These are phyloP conservation scores for Limnanthes douglasii DNA, from an alignment of 345 rosid species.

Conservation along the genomic window DNA sequence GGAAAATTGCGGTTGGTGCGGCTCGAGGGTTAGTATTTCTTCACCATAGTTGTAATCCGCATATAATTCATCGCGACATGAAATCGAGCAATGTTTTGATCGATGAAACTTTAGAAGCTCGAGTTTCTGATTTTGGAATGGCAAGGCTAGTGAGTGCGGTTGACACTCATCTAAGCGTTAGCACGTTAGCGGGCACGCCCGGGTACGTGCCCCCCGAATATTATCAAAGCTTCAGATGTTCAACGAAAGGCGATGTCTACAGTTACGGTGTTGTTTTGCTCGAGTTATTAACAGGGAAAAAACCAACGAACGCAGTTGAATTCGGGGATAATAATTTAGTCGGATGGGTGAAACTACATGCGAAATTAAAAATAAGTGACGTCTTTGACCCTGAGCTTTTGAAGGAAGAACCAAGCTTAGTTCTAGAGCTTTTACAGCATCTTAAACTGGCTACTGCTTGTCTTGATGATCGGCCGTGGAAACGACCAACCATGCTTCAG, in stretches of 20 bases:
- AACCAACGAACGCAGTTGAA: constrained; percentile 89
- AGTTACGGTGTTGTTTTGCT: constrained; percentile 91
- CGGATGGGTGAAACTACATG: constrained; percentile 96
- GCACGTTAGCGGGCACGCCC: constrained; percentile 95
- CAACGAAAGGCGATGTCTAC: constrained; percentile 89
- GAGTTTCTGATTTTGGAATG: constrained; percentile 98
- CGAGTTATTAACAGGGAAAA: constrained; percentile 75
- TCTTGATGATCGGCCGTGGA: constrained; percentile 58
- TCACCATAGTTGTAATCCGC: constrained; percentile 81
- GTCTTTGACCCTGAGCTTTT: constrained; percentile 66
- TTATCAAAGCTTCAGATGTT: constrained; percentile 83
- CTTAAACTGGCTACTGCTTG: constrained; percentile 64
- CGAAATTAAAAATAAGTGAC: constrained; percentile 49
- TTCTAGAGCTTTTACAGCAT: constrained; percentile 69
- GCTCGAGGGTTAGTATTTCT: constrained; percentile 88
- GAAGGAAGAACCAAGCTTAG: constrained; percentile 57
- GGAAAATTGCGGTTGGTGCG: constrained; percentile 80
- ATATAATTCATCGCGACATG: constrained; percentile 94
- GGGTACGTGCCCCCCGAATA: constrained; percentile 98
- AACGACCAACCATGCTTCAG: constrained; percentile 67
- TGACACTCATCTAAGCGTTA: constrained; percentile 94
- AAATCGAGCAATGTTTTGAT: constrained; percentile 91
- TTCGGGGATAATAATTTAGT: constrained; percentile 96
- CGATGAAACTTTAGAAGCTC: constrained; percentile 74
- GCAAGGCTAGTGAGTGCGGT: constrained; percentile 76